A percentile compares a stretch with the other conserved stretches of the same genome.
Evolutionary conservation across 768 basidiomycete genomes (phyloP).

Genomic region (Favolaschia claudopus): DNA sequence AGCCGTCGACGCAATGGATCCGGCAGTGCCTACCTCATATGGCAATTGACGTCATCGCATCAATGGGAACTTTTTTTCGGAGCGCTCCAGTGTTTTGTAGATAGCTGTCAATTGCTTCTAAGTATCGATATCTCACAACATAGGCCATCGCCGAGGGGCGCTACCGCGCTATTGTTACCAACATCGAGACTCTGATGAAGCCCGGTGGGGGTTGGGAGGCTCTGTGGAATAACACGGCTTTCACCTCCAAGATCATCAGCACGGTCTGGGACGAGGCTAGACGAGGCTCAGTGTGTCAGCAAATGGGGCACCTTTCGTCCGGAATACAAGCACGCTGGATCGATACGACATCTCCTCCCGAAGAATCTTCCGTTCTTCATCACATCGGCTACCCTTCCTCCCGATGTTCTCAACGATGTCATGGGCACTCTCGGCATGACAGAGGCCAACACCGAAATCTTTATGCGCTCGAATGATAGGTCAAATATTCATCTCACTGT

Average conservation of each 20-base stretch:
- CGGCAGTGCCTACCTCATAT: no score
- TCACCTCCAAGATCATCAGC: slow-evolving; percentile 32
- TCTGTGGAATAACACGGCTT: slow-evolving; percentile 29
- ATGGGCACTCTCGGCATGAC: slow-evolving; percentile 3
- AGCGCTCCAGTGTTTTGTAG: no score
- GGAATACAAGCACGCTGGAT: slow-evolving; percentile 38
- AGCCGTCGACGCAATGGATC: no score
- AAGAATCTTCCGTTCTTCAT: slow-evolving; percentile 36
- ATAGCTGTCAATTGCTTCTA: background rate
- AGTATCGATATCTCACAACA: background rate
- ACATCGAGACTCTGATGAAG: slow-evolving; percentile 35
- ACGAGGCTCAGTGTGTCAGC: slow-evolving; percentile 51
- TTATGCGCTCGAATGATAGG: slow-evolving; percentile 36
- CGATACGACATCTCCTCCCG: slow-evolving; percentile 37
- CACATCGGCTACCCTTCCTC: slow-evolving; percentile 36
- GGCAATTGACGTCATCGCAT: no score
- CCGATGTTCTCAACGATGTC: slow-evolving; percentile 1
- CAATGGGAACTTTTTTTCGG: no score
- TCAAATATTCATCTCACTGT: no score
- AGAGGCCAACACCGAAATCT: slow-evolving; percentile 7
- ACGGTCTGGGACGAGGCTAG: slow-evolving; percentile 43
- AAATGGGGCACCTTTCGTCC: slow-evolving; percentile 46
- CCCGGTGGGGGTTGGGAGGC: slow-evolving; percentile 20
- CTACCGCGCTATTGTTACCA: slow-evolving; percentile 36
- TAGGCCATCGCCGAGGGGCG: slow-evolving; percentile 32